Evolutionary conservation across 106 monocot species (phyloP).

Genomic region (Xerophyta viscosa): DNA sequence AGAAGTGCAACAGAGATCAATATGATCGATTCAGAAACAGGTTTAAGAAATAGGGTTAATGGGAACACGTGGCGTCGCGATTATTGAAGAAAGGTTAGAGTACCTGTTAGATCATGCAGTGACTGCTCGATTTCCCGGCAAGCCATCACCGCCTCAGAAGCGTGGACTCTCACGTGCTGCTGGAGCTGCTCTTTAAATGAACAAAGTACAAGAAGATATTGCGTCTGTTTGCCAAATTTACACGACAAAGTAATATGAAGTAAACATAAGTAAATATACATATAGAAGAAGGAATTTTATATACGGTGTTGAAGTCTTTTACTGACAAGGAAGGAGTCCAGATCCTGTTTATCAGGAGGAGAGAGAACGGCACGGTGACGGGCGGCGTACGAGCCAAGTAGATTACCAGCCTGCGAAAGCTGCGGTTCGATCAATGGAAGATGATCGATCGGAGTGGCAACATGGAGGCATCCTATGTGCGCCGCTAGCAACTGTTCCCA

Average conservation of each 20-base stretch:
- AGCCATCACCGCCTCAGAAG: conserved; percentile 91
- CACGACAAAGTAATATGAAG: too few relatives aligned
- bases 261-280: too few relatives aligned
- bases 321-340: conserved; percentile 85
- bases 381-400: conserved; percentile 69
- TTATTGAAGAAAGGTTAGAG: not conserved
- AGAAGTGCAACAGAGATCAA: too few relatives aligned
- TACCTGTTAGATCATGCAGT: conserved; percentile 85
- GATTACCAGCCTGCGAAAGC: conserved; percentile 55
- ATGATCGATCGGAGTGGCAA: conserved; percentile 94
- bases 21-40: too few relatives aligned
- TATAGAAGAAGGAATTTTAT: too few relatives aligned
- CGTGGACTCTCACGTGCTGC: conserved; percentile 92
- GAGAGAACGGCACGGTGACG: conserved; percentile 56
- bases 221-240: conserved; percentile 45
- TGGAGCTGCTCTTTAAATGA: conserved; percentile 93
- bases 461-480: conserved; percentile 79
- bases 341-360: conserved; percentile 81
- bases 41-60: too few relatives aligned
- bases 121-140: conserved; percentile 93
- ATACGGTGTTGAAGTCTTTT: too few relatives aligned
- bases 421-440: conserved; percentile 86
- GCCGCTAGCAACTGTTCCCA: conserved; percentile 80
- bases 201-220: conserved; percentile 67
- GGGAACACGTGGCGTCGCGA: too few relatives aligned